A percentile compares a stretch with the other conserved stretches of the same genome.
Conservation (phyloP, 148 eudicot species). For the Dianthus caryophyllus region DNA sequence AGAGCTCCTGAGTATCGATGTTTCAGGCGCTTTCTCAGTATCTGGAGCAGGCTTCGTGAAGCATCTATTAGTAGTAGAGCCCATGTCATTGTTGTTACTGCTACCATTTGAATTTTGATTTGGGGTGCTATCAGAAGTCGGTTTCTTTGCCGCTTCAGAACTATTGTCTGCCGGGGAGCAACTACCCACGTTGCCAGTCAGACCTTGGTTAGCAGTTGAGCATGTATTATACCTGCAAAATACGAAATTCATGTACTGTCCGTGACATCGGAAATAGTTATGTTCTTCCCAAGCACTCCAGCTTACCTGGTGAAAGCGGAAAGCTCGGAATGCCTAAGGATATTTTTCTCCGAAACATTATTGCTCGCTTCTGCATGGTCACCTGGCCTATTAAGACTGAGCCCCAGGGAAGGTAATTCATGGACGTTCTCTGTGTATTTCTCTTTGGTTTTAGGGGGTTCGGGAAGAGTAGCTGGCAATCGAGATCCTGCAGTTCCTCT, state of each 20-base stretch:
- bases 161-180: constrained; percentile 58
- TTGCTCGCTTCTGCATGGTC: constrained; percentile 34
- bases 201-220: constrained; percentile 44
- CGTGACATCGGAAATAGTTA: not conserved
- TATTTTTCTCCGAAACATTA: constrained; percentile 34
- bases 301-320: constrained; percentile 71
- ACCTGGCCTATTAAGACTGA: constrained; percentile 49
- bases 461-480: constrained; percentile 27
- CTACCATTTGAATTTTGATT: constrained; percentile 56
- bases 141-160: constrained; percentile 57
- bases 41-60: constrained; percentile 34
- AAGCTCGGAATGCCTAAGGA: constrained; percentile 48
- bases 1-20: too few relatives aligned
- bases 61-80: constrained; percentile 51
- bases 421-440: constrained; percentile 25
- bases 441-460: constrained; percentile 25
- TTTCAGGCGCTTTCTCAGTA: constrained; percentile 21
- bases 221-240: constrained; percentile 54
- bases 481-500: constrained; percentile 27
- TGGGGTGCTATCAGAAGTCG: constrained; percentile 38
- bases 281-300: constrained; percentile 1
- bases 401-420: constrained; percentile 50
- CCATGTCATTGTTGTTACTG: constrained; percentile 72
- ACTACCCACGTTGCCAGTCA: constrained; percentile 62
- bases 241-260: not conserved